These are phyloP conservation scores for Aureobasidium sp. DNA, from an alignment of 2,329 filamentous ascomycete genomes.

Conservation along the genomic window DNA sequence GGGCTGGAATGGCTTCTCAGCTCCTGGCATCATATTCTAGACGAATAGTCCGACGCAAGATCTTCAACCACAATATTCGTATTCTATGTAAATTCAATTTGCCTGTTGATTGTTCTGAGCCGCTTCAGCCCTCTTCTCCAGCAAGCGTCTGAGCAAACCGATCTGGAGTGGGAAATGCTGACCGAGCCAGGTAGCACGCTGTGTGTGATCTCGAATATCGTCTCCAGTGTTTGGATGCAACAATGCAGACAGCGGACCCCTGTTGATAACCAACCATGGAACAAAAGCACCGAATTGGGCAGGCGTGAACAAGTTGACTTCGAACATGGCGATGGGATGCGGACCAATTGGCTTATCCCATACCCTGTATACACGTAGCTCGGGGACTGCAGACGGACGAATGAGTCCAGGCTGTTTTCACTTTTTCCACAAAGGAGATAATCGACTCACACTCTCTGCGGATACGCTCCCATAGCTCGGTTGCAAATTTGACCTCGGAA, in stretches of 20 bases:
- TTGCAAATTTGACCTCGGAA: conserved; percentile 58
- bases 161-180: conserved; percentile 55
- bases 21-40: conserved; percentile 23
- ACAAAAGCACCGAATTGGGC: conserved; percentile 82
- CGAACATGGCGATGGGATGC: conserved; percentile 81
- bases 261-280: conserved; percentile 73
- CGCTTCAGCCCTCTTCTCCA: conserved; percentile 9
- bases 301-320: conserved; percentile 80
- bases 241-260: conserved; percentile 69
- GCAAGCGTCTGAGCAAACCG: conserved; percentile 37
- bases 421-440: not conserved
- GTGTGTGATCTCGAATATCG: conserved; percentile 53
- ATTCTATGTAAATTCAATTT: not conserved
- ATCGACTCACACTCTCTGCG: conserved; percentile 62
- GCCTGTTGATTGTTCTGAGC: not conserved
- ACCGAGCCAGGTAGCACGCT: conserved; percentile 68
- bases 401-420: not conserved
- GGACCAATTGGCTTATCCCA: conserved; percentile 74
- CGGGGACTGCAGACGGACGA: conserved; percentile 54
- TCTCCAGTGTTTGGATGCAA: conserved; percentile 77
- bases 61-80: not conserved
- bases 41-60: not conserved
- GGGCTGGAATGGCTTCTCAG: conserved; percentile 21
- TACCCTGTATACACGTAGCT: conserved; percentile 71
- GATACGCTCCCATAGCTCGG: conserved; percentile 68